Evolutionary conservation across 1,284 basidiomycete species (phyloP).

Genomic region (Calocybe gambosa): DNA sequence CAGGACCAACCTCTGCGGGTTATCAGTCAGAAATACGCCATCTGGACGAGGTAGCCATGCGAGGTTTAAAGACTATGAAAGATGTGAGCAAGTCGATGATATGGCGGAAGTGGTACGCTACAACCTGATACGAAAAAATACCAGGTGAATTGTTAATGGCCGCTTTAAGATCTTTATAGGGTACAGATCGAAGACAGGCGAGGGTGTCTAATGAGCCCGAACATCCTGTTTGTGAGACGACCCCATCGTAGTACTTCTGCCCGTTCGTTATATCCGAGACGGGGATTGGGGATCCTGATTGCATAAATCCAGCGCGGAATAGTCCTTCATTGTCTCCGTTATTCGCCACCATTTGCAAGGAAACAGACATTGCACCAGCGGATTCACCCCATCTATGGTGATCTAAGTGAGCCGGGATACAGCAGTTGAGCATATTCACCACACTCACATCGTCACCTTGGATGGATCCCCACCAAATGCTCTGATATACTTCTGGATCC

Average conservation of each 20-base stretch:
- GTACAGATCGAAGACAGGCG: constrained; percentile 40
- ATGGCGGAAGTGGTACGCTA: not conserved
- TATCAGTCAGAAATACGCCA: constrained; percentile 40
- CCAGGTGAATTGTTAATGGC: constrained; percentile 39
- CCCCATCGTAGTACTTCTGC: constrained; percentile 38
- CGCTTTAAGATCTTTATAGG: constrained; percentile 33
- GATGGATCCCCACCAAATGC: constrained; percentile 57
- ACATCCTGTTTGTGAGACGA: constrained; percentile 42
- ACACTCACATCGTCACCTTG: constrained; percentile 48
- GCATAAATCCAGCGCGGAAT: constrained; percentile 48
- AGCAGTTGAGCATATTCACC: not conserved
- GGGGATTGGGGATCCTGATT: constrained; percentile 42
- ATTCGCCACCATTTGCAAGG: constrained; percentile 49
- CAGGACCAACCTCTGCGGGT: constrained; percentile 33
- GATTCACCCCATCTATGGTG: constrained; percentile 28
- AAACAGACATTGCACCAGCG: constrained; percentile 47
- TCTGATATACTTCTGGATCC: constrained; percentile 60
- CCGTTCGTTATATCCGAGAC: constrained; percentile 37
- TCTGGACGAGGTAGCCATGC: constrained; percentile 48
- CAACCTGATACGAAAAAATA: constrained; percentile 41
- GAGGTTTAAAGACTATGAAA: constrained; percentile 29
- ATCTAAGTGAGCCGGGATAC: not conserved
- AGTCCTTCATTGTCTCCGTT: constrained; percentile 41
- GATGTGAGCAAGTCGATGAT: not conserved
- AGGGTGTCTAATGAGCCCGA: constrained; percentile 36